Conservation (phyloP, 768 basidiomycete genomes). For the Lanmaoa pseudosensibilis region DNA sequence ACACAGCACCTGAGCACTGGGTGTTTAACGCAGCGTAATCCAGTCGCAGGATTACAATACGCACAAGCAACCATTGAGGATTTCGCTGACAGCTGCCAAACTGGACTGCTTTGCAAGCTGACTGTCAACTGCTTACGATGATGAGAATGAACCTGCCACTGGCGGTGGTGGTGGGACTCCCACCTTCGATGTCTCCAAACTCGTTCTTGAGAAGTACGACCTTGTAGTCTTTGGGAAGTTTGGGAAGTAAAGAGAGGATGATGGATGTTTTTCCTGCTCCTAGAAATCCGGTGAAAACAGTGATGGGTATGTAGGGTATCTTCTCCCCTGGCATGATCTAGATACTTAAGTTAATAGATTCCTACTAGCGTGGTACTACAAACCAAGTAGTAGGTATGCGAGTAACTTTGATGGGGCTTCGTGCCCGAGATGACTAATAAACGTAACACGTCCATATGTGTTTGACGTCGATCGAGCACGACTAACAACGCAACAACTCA, state of each 20-base stretch:
- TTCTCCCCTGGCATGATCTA: slow-evolving; percentile 10
- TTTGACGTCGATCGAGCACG: neutral
- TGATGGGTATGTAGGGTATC: slow-evolving; percentile 65
- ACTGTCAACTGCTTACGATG: slow-evolving; percentile 70
- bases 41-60: slow-evolving; percentile 6
- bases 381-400: too few relatives aligned
- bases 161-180: neutral
- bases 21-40: neutral
- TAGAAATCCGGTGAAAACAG: slow-evolving; percentile 94
- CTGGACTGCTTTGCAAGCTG: slow-evolving; percentile 84
- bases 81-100: slow-evolving; percentile 86
- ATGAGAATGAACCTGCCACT: neutral
- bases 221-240: slow-evolving; percentile 82
- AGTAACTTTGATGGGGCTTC: neutral
- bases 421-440: neutral
- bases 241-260: slow-evolving; percentile 80
- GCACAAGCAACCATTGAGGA: slow-evolving; percentile 94
- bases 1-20: slow-evolving; percentile 75
- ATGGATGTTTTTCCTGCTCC: slow-evolving; percentile 80
- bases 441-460: neutral
- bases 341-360: neutral
- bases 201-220: slow-evolving; percentile 95
- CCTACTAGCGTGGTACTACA: neutral
- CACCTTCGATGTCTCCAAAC: slow-evolving; percentile 91
- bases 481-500: neutral